Base-by-base conservation (phyloP, 2,329 filamentous ascomycete genomes). In the Cytospora piceicola region DNA sequence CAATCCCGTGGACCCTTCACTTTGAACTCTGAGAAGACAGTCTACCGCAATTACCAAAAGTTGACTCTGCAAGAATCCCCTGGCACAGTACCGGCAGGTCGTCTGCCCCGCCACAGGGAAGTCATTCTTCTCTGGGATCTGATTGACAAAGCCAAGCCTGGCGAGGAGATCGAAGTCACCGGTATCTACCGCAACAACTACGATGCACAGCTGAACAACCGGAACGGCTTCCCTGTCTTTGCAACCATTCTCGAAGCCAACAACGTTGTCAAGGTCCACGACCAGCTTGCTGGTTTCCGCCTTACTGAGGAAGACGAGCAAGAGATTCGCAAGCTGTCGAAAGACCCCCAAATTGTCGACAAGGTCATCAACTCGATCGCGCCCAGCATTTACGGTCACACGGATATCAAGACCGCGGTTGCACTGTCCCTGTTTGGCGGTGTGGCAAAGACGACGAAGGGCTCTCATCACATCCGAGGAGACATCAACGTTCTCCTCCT, bases 31-130 rank as follows among this genome's bases (percentile, higher is more conserved):
- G 95, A 98, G 76, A 96, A 97, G 83, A 99, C 95, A 0, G 91
- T 99, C 20, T 99, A 99, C 80, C 91, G 95, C 69, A 99, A 99
- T 78, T 99, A 97, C 79, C 95, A 99, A 77, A 99, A 97, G 76
- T 83, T 99, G 72, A 99, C 95, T 0, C 85, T 99, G 15, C 95
- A 99, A 75, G 95, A 99, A 77, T 97, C 96, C 0, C 95, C 95
- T 4, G 96, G 95, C 63, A 98, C 95, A 8, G 95, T 99, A 3
- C 96, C 95, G 5, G 94, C 96, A 42, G 95, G 95, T 73, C 94
- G 95, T 77, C 85, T 99, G 56, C 95, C 95, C 4, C 90, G 96
- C 63, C 92, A 95, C 74, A 88, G 95, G 61, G 95, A 99, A 75
- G 94, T 99, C 46, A 93, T 99, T 69, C 86, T 99, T 15, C 87